Evolutionary conservation across 495 filamentous ascomycete species (phyloP).

Genomic region (Lophiotrema nucula): DNA sequence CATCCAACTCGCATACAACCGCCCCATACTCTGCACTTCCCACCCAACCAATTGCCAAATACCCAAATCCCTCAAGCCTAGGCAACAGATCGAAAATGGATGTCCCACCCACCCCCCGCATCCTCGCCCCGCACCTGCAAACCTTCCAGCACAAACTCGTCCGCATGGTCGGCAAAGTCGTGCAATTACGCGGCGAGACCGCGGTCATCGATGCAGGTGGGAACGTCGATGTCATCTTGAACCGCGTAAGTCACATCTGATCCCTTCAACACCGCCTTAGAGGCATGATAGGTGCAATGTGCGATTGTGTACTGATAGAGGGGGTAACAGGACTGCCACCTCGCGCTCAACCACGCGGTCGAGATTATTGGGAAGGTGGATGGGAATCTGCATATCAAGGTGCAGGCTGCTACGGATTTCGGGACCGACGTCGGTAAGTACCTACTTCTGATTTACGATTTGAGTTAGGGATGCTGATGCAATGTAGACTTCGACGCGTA

Average conservation of each 20-base stretch:
- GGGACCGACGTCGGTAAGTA: constrained; percentile 65
- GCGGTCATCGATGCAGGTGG: constrained; percentile 77
- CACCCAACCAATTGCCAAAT: no score
- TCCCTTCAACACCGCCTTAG: not conserved
- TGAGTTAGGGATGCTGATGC: not conserved
- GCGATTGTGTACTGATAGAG: no score
- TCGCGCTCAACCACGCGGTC: constrained; percentile 72
- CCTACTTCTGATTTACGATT: not conserved
- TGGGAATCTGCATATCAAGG: constrained; percentile 70
- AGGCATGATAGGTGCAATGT: not conserved
- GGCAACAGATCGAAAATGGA: constrained; percentile 16
- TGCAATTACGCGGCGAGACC: constrained; percentile 73
- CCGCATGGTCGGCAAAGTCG: constrained; percentile 82
- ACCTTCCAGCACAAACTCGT: constrained; percentile 56
- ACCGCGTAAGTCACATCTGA: constrained; percentile 62
- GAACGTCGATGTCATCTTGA: constrained; percentile 67
- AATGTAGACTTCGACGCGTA: constrained; percentile 71
- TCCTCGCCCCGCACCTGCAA: constrained; percentile 43
- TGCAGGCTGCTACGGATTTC: constrained; percentile 75
- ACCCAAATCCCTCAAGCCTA: no score
- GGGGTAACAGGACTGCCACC: constrained; percentile 60
- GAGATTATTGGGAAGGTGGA: constrained; percentile 94
- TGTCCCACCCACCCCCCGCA: constrained; percentile 43
- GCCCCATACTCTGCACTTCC: no score
- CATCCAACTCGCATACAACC: no score